A percentile compares a stretch with the other conserved stretches of the same genome.
Evolutionary conservation across 2,329 filamentous ascomycete genomes (phyloP).

Genomic region (Epichloe uncinata): DNA sequence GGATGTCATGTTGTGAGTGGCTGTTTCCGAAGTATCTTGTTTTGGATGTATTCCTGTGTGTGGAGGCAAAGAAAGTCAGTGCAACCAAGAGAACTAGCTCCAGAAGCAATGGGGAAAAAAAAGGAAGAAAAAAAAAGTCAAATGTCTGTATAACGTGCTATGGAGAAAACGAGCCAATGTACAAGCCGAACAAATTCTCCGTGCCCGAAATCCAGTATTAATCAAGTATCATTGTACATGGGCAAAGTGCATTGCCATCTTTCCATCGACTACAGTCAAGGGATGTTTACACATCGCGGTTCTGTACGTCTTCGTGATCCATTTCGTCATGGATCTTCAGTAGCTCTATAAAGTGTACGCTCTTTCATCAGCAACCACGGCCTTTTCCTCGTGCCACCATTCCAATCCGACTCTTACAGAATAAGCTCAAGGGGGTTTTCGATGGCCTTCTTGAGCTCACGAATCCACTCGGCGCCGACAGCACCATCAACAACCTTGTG

Average conservation of each 20-base stretch:
- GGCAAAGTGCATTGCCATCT: slow-evolving; percentile 18
- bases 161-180: slow-evolving; percentile 14
- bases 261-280: slow-evolving; percentile 7
- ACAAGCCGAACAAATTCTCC: slow-evolving; percentile 16
- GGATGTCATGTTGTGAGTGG: too few species aligned
- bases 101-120: neutral
- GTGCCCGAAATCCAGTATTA: slow-evolving; percentile 24
- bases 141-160: slow-evolving; percentile 10
- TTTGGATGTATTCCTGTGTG: too few species aligned
- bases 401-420: slow-evolving; percentile 40
- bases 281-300: neutral
- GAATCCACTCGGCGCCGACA: slow-evolving; percentile 92
- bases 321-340: slow-evolving; percentile 3
- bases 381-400: neutral
- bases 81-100: neutral
- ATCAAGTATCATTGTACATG: slow-evolving; percentile 30
- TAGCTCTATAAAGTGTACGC: slow-evolving; percentile 10
- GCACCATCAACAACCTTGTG: slow-evolving; percentile 98
- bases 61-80: neutral
- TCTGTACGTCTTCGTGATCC: slow-evolving; percentile 1
- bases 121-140: neutral
- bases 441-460: slow-evolving; percentile 90
- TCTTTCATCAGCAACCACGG: slow-evolving; percentile 4
- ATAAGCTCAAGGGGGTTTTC: slow-evolving; percentile 95
- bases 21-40: too few species aligned